phyloP scores from a whole-genome alignment of 768 basidiomycete species.

The Serendipita vermifera region DNA sequence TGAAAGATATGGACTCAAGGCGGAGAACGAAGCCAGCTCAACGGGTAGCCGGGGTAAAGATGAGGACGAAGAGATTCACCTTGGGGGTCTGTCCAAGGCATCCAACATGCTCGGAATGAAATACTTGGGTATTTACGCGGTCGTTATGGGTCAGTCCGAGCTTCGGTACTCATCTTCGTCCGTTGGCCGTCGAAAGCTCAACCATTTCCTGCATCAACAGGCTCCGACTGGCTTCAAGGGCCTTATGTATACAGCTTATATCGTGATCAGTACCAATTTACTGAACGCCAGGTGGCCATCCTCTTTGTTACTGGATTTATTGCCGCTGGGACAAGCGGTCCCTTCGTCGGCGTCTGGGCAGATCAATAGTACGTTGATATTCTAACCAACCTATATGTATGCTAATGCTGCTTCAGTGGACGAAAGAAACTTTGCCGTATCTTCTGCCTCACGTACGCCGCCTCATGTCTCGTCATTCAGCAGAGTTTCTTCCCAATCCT shows the following conservation, averaged over 20 bases:
- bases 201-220: conserved; percentile 23
- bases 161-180: background rate
- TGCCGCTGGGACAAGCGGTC: conserved; percentile 55
- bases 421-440: conserved; percentile 53
- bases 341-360: conserved; percentile 63
- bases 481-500: conserved; percentile 46
- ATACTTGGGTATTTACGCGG: conserved; percentile 54
- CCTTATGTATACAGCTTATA: conserved; percentile 70
- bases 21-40: background rate
- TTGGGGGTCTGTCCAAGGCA: background rate
- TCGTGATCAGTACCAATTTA: conserved; percentile 49
- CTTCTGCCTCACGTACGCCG: conserved; percentile 55
- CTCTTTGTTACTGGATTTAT: conserved; percentile 70
- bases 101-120: conserved; percentile 20
- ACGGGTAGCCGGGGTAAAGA: no score
- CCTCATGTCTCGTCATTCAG: conserved; percentile 46
- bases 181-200: background rate
- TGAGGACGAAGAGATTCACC: background rate
- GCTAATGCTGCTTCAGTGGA: conserved; percentile 33
- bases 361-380: conserved; percentile 49
- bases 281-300: conserved; percentile 51
- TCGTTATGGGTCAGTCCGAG: conserved; percentile 47
- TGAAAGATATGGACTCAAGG: background rate
- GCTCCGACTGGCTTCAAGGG: conserved; percentile 69
- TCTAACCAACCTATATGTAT: background rate